Conservation (phyloP, 805 yeast genomes). For the Blastobotrys muscicola region DNA sequence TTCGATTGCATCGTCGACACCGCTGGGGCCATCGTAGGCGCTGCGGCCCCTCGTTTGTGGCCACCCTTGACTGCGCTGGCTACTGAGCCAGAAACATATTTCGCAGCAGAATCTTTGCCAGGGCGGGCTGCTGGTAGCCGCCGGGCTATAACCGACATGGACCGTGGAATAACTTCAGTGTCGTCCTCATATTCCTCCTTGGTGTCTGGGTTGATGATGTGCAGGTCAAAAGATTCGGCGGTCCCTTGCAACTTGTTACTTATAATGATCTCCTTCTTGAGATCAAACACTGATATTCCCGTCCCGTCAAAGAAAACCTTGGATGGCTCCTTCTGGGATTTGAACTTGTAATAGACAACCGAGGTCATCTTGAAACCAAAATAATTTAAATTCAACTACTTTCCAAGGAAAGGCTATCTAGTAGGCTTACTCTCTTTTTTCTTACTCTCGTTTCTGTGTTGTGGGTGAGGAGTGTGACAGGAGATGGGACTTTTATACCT, state of each 20-base stretch:
- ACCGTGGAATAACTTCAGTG: slow-evolving; percentile 81
- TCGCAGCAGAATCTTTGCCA: slow-evolving; percentile 44
- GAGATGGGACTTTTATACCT: too few relatives aligned
- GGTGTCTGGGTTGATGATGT: slow-evolving; percentile 62
- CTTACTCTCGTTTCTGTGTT: too few relatives aligned
- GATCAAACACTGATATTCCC: slow-evolving; percentile 88
- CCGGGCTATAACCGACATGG: slow-evolving; percentile 71
- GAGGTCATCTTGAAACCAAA: slow-evolving; percentile 52
- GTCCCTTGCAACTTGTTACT: slow-evolving; percentile 79
- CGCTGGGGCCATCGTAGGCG: slow-evolving; percentile 24
- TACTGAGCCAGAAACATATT: slow-evolving; percentile 49
- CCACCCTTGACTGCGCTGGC: slow-evolving; percentile 20
- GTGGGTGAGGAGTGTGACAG: too few relatives aligned
- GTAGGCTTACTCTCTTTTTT: too few relatives aligned
- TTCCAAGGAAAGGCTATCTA: too few relatives aligned
- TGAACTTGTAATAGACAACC: slow-evolving; percentile 75
- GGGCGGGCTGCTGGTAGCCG: slow-evolving; percentile 59
- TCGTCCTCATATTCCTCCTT: slow-evolving; percentile 77
- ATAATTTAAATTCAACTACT: too few relatives aligned
- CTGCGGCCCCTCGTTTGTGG: slow-evolving; percentile 7
- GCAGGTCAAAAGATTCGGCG: slow-evolving; percentile 63
- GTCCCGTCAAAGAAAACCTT: slow-evolving; percentile 91
- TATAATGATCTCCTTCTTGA: slow-evolving; percentile 79
- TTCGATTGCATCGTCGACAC: too few relatives aligned
- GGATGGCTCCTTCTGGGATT: slow-evolving; percentile 71